Evolutionary conservation across 208 protist species (phyloP).

Genomic region (Jaenimonas drosophilae): DNA sequence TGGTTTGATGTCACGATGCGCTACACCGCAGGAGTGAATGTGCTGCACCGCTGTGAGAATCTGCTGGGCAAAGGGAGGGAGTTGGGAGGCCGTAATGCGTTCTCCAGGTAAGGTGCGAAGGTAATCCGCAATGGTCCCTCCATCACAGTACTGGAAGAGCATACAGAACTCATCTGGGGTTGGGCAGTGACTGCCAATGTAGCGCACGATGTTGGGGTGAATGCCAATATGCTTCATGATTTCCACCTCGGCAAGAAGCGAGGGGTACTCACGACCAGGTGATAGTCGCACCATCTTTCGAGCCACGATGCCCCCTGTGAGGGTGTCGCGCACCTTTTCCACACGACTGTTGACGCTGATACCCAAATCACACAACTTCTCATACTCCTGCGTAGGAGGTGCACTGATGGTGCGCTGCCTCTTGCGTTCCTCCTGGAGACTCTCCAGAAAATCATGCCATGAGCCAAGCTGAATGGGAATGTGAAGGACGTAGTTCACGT

Average conservation of each 20-base stretch:
- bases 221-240: slow-evolving; percentile 20
- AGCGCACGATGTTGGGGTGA: slow-evolving; percentile 38
- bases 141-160: slow-evolving; percentile 43
- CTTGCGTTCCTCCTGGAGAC: slow-evolving; percentile 5
- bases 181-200: slow-evolving; percentile 15
- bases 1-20: slow-evolving; percentile 92
- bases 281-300: slow-evolving; percentile 24
- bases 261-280: slow-evolving; percentile 1
- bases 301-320: slow-evolving; percentile 17
- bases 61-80: slow-evolving; percentile 17
- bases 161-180: slow-evolving; percentile 24
- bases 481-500: slow-evolving; percentile 15
- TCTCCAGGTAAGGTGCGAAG: slow-evolving; percentile 1
- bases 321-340: slow-evolving; percentile 19
- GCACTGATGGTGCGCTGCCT: slow-evolving; percentile 8
- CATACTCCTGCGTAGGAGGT: slow-evolving; percentile 11
- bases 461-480: slow-evolving; percentile 12
- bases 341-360: slow-evolving; percentile 8
- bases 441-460: slow-evolving; percentile 15
- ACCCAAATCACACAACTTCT: slow-evolving; percentile 9
- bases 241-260: slow-evolving; percentile 20
- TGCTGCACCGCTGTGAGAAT: slow-evolving; percentile 32
- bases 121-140: slow-evolving; percentile 13
- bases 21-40: slow-evolving; percentile 37
- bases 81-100: slow-evolving; percentile 3